phyloP scores from a whole-genome alignment of 139 green algal species.

The Dunaliella sp. region DNA sequence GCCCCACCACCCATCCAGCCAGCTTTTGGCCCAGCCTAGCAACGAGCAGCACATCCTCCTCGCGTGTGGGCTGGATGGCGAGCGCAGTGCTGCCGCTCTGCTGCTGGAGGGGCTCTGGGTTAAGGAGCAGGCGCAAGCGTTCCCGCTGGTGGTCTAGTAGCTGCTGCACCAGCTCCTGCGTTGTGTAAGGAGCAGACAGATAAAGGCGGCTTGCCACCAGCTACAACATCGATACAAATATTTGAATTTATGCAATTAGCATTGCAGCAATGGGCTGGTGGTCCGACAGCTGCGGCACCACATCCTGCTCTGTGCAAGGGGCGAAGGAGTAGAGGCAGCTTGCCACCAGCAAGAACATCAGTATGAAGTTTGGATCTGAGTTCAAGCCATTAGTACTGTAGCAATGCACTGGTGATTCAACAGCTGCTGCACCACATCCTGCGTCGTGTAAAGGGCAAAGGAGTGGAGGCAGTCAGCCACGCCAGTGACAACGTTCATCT shows the following conservation, averaged over 20 bases:
- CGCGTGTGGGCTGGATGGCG: not conserved
- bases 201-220: too few species aligned
- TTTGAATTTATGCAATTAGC: too few species aligned
- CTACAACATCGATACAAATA: too few species aligned
- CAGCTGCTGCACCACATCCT: not conserved
- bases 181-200: too few species aligned
- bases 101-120: not conserved
- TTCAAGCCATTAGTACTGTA: too few species aligned
- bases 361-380: too few species aligned
- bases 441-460: not conserved
- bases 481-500: too few species aligned
- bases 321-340: too few species aligned
- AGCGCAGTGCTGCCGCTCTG: not conserved
- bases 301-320: not conserved
- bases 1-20: slow-evolving; percentile 57
- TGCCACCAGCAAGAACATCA: too few species aligned
- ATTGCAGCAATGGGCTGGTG: too few species aligned
- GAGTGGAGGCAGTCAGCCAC: not conserved
- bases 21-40: slow-evolving; percentile 13
- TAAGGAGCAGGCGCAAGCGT: not conserved
- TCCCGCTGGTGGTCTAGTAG: not conserved
- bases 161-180: not conserved
- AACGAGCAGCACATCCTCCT: not conserved
- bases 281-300: not conserved
- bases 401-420: too few species aligned